A percentile compares a stretch with the other conserved stretches of the same genome.
Evolutionary conservation across 1,139 yeast genomes (phyloP).

Genomic region (Suhomyces bokatorum): DNA sequence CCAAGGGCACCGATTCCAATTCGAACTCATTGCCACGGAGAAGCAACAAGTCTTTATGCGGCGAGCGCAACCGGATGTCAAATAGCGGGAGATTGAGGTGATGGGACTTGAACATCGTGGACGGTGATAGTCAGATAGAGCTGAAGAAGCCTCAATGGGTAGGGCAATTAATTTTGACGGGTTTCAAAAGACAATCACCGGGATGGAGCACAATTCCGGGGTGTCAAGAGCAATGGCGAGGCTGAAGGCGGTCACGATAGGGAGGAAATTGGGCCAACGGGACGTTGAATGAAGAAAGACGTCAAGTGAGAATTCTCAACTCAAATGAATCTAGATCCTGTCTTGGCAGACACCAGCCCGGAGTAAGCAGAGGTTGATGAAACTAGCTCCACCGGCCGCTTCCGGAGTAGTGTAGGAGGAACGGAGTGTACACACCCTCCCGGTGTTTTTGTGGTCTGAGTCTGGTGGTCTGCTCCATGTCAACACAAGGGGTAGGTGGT

Average conservation of each 20-base stretch:
- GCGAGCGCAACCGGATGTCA: slow-evolving; percentile 45
- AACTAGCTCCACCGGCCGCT: too few species aligned
- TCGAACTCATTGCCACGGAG: slow-evolving; percentile 61
- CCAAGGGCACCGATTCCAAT: slow-evolving; percentile 51
- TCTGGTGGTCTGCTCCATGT: neutral
- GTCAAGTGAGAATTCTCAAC: neutral
- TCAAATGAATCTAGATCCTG: too few species aligned
- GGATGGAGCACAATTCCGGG: neutral
- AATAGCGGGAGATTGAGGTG: slow-evolving; percentile 29
- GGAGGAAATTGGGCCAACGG: neutral
- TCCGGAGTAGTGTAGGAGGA: neutral
- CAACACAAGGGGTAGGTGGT: neutral
- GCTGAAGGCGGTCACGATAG: neutral
- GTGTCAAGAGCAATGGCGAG: neutral
- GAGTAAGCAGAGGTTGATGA: too few species aligned
- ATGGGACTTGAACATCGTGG: slow-evolving; percentile 27
- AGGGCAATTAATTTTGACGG: neutral
- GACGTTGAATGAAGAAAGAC: neutral
- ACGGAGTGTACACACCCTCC: neutral
- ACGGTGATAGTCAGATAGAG: neutral
- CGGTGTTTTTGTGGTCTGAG: neutral
- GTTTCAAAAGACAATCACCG: neutral
- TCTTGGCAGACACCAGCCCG: too few species aligned
- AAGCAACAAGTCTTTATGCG: slow-evolving; percentile 53
- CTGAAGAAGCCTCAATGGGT: neutral